phyloP scores from a whole-genome alignment of 2,329 filamentous ascomycete species.

The Aspergillus proliferans region DNA sequence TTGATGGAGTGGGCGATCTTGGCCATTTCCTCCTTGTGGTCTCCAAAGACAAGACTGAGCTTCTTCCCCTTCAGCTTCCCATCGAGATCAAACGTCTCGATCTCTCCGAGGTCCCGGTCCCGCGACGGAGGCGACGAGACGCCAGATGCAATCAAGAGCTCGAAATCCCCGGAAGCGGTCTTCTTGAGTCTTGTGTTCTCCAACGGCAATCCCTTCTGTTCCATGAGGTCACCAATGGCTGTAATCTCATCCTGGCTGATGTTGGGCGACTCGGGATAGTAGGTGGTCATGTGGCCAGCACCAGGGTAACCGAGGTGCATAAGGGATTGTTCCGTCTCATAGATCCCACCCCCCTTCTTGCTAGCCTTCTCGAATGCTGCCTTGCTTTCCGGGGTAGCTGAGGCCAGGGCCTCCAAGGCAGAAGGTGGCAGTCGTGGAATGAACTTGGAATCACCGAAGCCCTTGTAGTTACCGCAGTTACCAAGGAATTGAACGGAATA shows the following conservation, averaged over 20 bases:
- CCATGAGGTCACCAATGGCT: constrained; percentile 66
- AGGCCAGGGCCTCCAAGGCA: constrained; percentile 59
- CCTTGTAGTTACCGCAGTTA: constrained; percentile 80
- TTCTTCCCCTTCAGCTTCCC: constrained; percentile 60
- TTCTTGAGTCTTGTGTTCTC: constrained; percentile 75
- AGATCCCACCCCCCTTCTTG: constrained; percentile 57
- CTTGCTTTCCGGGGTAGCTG: constrained; percentile 53
- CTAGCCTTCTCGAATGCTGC: constrained; percentile 61
- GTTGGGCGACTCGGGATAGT: constrained; percentile 68
- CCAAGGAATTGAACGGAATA: constrained; percentile 74
- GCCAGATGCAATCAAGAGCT: constrained; percentile 69
- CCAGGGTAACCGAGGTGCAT: constrained; percentile 73
- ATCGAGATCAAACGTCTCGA: constrained; percentile 55
- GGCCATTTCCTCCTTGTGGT: constrained; percentile 66
- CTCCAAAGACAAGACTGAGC: constrained; percentile 67
- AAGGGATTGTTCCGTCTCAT: constrained; percentile 58
- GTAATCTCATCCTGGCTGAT: constrained; percentile 72
- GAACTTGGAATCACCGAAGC: constrained; percentile 80
- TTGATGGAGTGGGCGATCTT: constrained; percentile 60
- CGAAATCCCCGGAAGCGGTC: constrained; percentile 56
- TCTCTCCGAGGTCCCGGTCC: constrained; percentile 64
- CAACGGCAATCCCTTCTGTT: constrained; percentile 60
- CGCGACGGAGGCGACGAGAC: constrained; percentile 52
- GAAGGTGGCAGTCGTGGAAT: constrained; percentile 63
- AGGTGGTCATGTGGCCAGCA: constrained; percentile 70